Evolutionary conservation across 2,329 filamentous ascomycete genomes (phyloP).

Genomic region (Apiospora sp.): DNA sequence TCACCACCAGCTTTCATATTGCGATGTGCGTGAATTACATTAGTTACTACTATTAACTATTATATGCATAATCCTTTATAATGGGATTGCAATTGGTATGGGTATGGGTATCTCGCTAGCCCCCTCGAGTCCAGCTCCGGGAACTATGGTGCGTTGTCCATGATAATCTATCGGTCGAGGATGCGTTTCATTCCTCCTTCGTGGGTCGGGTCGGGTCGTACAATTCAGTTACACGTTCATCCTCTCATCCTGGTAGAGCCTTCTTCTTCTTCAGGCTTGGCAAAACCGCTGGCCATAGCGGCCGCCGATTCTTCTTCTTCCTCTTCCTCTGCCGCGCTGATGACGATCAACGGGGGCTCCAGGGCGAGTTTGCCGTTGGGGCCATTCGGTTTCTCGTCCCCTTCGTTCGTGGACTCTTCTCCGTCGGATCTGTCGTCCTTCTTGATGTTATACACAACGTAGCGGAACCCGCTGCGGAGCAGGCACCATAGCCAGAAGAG

Average conservation of each 20-base stretch:
- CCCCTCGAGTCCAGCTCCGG: constrained; percentile 1
- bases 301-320: neutral
- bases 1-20: neutral
- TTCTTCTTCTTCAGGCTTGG: too few species aligned
- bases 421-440: constrained; percentile 19
- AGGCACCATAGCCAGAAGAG: constrained; percentile 15
- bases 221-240: neutral
- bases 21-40: neutral
- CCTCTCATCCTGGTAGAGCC: constrained; percentile 10
- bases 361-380: neutral
- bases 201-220: neutral
- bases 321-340: neutral
- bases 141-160: neutral
- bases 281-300: neutral
- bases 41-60: neutral
- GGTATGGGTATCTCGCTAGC: neutral
- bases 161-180: neutral
- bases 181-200: neutral
- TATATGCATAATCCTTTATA: neutral
- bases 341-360: neutral
- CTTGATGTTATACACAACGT: constrained; percentile 24
- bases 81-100: neutral
- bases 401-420: neutral
- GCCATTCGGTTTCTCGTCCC: neutral
- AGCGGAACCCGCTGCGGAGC: constrained; percentile 18